Evolutionary conservation across 257 asterid species (phyloP), one percentile per base, ranked within the genome.

Genomic region (Fraxinus americana): DNA sequence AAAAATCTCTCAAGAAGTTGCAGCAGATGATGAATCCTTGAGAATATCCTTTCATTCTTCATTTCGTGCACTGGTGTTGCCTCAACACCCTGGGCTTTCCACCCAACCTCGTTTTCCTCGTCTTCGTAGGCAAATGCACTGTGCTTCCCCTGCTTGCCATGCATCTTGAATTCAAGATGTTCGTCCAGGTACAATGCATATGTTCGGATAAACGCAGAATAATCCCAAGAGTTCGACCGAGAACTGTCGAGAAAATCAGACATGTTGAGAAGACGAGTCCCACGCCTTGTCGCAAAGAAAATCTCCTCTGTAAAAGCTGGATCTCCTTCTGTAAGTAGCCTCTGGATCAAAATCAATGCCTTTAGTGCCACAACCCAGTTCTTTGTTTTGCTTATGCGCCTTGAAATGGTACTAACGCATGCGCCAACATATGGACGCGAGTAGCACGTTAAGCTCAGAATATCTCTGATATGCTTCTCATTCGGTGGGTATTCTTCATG

Each of bases 351-450:
- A 97, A 93, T 92, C 38, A 96, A 89, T 0, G 96, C 29, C 75
- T 96, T 96, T 1, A 93, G 74, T 4, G 99, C 99, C 43, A 96
- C 99, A 19, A 90, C 91, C 98, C 99, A 96, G 36, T 91, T 93
- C 80, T 75, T 87, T 38, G 99, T 96, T 92, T 87, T 91, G 93
- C 79, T 85, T 23, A 96, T 91, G 25, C 99, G 97, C 65, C 94
- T 82, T 1, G 97, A 79, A 69, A 92, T 85, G 82, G 92, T 89
- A 82, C 71, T 35, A 16, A 93, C 92, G 77, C 98, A 92, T 1
- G 94, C 83, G 30, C 86, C 81, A 0, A 96, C 93, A 54, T 90
- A 91, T 29, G 92, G 83, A 9, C 90, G 94, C 0, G 97, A 91
- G 87, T 92, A 92, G 59, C 89, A 81, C 1, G 99, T 96, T 2